phyloP scores from a whole-genome alignment of 2,329 filamentous ascomycete genomes.

The Diatrype stigma region DNA sequence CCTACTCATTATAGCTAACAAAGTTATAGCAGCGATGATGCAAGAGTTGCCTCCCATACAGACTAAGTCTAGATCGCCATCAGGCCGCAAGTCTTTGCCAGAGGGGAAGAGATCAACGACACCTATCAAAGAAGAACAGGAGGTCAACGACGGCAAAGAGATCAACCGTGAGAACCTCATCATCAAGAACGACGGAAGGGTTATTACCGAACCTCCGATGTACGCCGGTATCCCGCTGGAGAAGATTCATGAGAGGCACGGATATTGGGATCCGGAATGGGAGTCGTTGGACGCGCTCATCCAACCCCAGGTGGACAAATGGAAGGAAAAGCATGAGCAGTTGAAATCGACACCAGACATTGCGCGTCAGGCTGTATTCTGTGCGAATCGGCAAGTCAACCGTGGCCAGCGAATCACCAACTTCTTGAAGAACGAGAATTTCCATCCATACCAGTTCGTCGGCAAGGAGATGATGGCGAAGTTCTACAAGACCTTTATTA shows the following conservation, averaged over 20 bases:
- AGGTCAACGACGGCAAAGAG: conserved; percentile 21
- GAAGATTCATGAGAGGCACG: conserved; percentile 45
- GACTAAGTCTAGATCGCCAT: conserved; percentile 20
- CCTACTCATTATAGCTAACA: conserved; percentile 9
- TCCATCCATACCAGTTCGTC: conserved; percentile 55
- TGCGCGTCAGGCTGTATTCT: conserved; percentile 41
- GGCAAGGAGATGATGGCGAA: conserved; percentile 47
- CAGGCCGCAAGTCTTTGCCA: conserved; percentile 26
- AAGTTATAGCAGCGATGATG: conserved; percentile 11
- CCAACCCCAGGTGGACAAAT: conserved; percentile 40
- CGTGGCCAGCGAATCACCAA: conserved; percentile 49
- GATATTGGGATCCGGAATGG: conserved; percentile 56
- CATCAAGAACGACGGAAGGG: conserved; percentile 44
- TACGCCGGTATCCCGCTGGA: conserved; percentile 49
- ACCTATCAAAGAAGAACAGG: conserved; percentile 14
- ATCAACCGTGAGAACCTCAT: conserved; percentile 44
- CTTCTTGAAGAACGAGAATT: conserved; percentile 45
- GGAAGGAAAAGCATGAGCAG: conserved; percentile 42
- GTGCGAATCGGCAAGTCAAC: conserved; percentile 53
- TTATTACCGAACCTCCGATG: conserved; percentile 48
- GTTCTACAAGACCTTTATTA: conserved; percentile 34
- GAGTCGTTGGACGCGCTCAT: conserved; percentile 40
- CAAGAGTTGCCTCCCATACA: conserved; percentile 14
- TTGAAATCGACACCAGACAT: conserved; percentile 21
- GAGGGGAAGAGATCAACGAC: conserved; percentile 21